Percentiles rank a stretch among this genome's conserved stretches.
phyloP scores from a whole-genome alignment of 345 rosid species.

The Heritiera fomes region DNA sequence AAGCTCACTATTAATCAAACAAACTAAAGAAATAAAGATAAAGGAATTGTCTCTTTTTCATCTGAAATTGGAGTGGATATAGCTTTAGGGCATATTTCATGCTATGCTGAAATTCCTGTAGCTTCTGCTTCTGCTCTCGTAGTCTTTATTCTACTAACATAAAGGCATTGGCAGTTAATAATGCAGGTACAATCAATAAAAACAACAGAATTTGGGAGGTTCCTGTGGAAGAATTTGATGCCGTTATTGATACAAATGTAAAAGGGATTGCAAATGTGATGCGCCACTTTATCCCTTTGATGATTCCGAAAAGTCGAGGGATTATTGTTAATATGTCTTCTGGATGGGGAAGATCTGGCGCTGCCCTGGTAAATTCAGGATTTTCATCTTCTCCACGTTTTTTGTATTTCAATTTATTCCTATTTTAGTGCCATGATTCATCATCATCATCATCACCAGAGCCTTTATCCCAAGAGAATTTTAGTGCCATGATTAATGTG shows the following conservation, averaged over 20 bases:
- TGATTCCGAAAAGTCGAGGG: conserved; percentile 80
- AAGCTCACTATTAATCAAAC: not conserved
- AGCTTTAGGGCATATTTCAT: not conserved
- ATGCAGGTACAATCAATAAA: conserved; percentile 87
- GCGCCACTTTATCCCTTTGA: conserved; percentile 87
- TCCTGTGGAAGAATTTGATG: conserved; percentile 81
- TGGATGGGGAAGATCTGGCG: conserved; percentile 98
- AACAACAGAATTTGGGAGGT: conserved; percentile 97
- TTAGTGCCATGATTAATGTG: not conserved
- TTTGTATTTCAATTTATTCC: not conserved
- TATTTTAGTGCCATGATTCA: not conserved
- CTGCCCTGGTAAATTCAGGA: conserved; percentile 67
- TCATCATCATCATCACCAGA: too few relatives aligned
- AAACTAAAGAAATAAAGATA: not conserved
- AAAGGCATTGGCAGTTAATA: conserved; percentile 59
- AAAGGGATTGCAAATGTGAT: conserved; percentile 81
- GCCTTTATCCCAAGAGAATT: too few relatives aligned
- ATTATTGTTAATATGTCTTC: conserved; percentile 88
- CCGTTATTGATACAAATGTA: conserved; percentile 84
- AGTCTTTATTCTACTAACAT: conserved; percentile 15
- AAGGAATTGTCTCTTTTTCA: not conserved
- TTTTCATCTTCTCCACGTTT: not conserved
- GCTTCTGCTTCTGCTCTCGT: not conserved
- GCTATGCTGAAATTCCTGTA: not conserved
- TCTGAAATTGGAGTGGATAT: not conserved